phyloP scores from a whole-genome alignment of 1,284 basidiomycete genomes.

The Trichosporon inkin region DNA sequence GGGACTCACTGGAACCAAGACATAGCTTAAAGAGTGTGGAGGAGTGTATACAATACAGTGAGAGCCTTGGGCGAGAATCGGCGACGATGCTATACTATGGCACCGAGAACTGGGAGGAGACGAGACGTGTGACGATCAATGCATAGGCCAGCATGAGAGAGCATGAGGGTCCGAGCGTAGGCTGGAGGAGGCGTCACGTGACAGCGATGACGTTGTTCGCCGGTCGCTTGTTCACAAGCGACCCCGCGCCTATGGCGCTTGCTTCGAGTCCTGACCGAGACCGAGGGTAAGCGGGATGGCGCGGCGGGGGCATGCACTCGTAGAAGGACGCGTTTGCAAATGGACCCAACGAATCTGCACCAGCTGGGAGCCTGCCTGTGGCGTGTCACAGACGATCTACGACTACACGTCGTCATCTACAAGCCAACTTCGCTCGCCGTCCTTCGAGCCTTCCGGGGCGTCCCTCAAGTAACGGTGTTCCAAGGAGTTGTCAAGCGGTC shows the following conservation, averaged over 20 bases:
- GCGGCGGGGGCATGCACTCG: too few species aligned
- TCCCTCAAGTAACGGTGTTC: not conserved
- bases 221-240: too few species aligned
- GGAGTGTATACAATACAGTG: not conserved
- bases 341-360: too few species aligned
- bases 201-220: not conserved
- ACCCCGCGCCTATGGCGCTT: too few species aligned
- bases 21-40: constrained; percentile 3
- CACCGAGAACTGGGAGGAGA: not conserved
- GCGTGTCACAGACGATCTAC: not conserved
- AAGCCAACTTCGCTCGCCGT: not conserved
- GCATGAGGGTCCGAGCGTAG: not conserved
- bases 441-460: not conserved
- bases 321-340: too few species aligned
- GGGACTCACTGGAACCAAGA: constrained; percentile 18
- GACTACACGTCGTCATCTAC: constrained; percentile 4
- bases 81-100: not conserved
- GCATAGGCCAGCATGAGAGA: not conserved
- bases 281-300: too few species aligned
- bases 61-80: not conserved
- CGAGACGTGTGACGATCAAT: not conserved
- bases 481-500: too few species aligned
- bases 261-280: too few species aligned
- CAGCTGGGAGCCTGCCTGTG: too few species aligned
- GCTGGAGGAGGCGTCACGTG: not conserved